Conservation (phyloP, 768 basidiomycete genomes). For the Termitomyces sp. region DNA sequence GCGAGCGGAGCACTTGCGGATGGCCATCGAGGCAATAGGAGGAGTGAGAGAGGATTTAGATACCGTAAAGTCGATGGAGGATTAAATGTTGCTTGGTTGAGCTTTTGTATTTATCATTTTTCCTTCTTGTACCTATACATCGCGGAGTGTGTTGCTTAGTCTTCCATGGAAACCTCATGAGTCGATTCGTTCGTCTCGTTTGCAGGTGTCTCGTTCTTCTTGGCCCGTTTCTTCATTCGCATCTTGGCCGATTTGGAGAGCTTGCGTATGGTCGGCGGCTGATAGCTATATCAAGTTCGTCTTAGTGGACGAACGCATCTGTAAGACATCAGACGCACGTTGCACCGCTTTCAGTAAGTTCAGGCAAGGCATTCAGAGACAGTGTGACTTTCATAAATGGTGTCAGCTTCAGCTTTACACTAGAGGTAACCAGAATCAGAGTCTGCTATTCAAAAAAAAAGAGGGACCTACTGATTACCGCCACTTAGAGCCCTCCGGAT, state of each 20-base stretch:
- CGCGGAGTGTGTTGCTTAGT: not conserved
- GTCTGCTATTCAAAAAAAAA: not conserved
- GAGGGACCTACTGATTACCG: constrained; percentile 47
- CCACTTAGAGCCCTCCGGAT: constrained; percentile 47
- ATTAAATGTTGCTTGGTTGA: not conserved
- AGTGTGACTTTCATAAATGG: constrained; percentile 72
- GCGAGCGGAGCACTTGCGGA: constrained; percentile 19
- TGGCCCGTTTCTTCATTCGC: constrained; percentile 37
- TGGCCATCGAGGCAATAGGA: not conserved
- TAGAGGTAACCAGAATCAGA: constrained; percentile 17
- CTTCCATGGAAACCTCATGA: not conserved
- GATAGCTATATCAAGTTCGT: constrained; percentile 36
- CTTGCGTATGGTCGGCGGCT: constrained; percentile 44
- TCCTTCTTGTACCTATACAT: not conserved
- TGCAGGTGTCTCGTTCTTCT: not conserved
- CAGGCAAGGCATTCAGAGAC: constrained; percentile 36
- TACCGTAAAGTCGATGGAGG: not conserved
- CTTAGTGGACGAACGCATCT: not conserved
- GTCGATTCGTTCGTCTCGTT: not conserved
- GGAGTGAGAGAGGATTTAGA: not conserved
- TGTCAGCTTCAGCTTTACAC: constrained; percentile 48
- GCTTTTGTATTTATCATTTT: not conserved
- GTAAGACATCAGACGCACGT: constrained; percentile 32
- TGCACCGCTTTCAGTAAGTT: constrained; percentile 32
- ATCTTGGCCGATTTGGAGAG: constrained; percentile 54